Conservation (phyloP, 306 rosid genomes). For the Mucuna pruriens region DNA sequence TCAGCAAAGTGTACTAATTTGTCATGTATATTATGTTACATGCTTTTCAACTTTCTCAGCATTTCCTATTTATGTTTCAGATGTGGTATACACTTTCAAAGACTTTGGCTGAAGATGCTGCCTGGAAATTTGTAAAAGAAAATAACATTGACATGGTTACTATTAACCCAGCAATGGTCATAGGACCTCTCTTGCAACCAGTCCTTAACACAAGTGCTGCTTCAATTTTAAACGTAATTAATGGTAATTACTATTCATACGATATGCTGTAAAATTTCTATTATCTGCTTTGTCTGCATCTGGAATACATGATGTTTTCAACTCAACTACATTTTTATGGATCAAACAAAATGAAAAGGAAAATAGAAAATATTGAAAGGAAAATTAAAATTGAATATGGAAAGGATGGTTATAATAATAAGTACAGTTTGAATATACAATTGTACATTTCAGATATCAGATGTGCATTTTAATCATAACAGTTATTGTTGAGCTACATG, state of each 20-base stretch:
- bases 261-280: not conserved
- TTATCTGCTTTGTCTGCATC: not conserved
- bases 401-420: not conserved
- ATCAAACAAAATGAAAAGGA: not conserved
- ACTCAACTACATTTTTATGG: not conserved
- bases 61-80: constrained; percentile 43
- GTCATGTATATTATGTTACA: not conserved
- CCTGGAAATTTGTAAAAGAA: constrained; percentile 74
- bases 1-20: not conserved
- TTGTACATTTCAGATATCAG: not conserved
- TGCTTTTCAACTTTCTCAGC: constrained; percentile 11
- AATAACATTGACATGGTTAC: constrained; percentile 72
- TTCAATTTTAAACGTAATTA: constrained; percentile 48
- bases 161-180: constrained; percentile 68
- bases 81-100: constrained; percentile 62
- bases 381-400: not conserved
- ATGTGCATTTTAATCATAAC: not conserved
- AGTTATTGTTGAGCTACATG: not conserved
- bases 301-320: not conserved
- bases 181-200: constrained; percentile 78
- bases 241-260: constrained; percentile 45
- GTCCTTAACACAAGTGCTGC: constrained; percentile 60
- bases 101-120: constrained; percentile 77
- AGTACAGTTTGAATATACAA: not conserved
- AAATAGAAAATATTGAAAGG: not conserved